phyloP scores from a whole-genome alignment of 2,329 filamentous ascomycete species.

The Pseudopyricularia cyperi region DNA sequence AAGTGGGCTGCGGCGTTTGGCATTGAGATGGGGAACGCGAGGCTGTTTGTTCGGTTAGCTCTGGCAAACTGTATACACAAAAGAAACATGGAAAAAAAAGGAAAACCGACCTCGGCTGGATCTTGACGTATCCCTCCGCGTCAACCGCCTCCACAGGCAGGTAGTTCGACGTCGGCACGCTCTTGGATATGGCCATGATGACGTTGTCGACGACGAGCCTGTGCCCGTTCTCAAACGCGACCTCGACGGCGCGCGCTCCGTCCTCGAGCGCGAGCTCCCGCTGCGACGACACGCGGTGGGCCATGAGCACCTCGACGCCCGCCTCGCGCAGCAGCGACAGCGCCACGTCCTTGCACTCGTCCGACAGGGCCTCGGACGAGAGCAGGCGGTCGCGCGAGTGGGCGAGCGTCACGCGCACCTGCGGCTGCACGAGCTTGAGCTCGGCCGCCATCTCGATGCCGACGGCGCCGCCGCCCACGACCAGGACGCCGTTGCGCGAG shows the following conservation, averaged over 20 bases:
- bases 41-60: slow-evolving; percentile 18
- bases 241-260: slow-evolving; percentile 25
- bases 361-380: slow-evolving; percentile 59
- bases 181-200: slow-evolving; percentile 55
- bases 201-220: slow-evolving; percentile 50
- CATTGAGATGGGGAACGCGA: slow-evolving; percentile 38
- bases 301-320: slow-evolving; percentile 53
- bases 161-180: slow-evolving; percentile 47
- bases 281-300: slow-evolving; percentile 39
- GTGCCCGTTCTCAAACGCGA: slow-evolving; percentile 48
- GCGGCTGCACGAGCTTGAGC: slow-evolving; percentile 54
- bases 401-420: slow-evolving; percentile 55
- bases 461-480: slow-evolving; percentile 70
- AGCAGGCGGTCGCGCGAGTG: slow-evolving; percentile 60
- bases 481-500: slow-evolving; percentile 45
- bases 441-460: slow-evolving; percentile 75
- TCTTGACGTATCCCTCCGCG: slow-evolving; percentile 51
- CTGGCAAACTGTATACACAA: background rate
- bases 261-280: slow-evolving; percentile 30
- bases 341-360: slow-evolving; percentile 52
- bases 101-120: slow-evolving; percentile 36
- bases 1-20: slow-evolving; percentile 51
- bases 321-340: slow-evolving; percentile 44
- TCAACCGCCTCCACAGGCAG: slow-evolving; percentile 46
- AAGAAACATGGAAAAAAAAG: background rate